Base-by-base conservation (phyloP, 2,329 filamentous ascomycete genomes). In the Uncinocarpus reesii region DNA sequence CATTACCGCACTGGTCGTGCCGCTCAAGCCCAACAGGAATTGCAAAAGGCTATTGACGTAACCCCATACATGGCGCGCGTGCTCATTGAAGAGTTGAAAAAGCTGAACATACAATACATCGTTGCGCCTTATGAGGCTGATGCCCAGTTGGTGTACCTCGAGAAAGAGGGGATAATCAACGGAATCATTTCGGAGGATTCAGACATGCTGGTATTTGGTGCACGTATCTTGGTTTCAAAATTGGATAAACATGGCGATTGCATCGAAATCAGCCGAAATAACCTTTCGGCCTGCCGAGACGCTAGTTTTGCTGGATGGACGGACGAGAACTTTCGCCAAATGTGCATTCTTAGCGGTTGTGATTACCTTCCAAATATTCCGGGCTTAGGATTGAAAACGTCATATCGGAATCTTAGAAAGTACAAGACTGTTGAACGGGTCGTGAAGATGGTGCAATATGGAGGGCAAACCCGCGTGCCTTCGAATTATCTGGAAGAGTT, bases 101-200 rank as follows among this genome's bases (percentile, higher is more conserved):
- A 79, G 59, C 71, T 82, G 59, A 76, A 80, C 32, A 76, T 98
- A 13, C 78, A 86, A 49, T 96, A 95, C 62, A 75, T 98, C 48
- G 93, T 98, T 15, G 92, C 92, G 0, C 92, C 92, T 0, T 98
- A 95, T 67, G 92, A 98, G 71, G 92, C 92, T 40, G 92, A 98
- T 65, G 83, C 90, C n/a, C 90, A 98, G 65, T 76, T 98, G 58
- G 89, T 88, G 21, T 98, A 96, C 62, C 75, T 98, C 31, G 92
- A 98, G 67, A 81, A 81, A 42, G 78, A 86, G 51, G 90, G 90
- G 1, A 71, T 89, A 43, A 84, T 95, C 57, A 72, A 82, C 56
- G 93, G 87, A 21, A 94, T 98, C 54, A 71, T 98, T 29, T 95
- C 92, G 0, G 92, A 98, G 63, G 92, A 98, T 64, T 98, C 92